phyloP scores from a whole-genome alignment of 2,329 filamentous ascomycete genomes.

The Aspergillus sp. region DNA sequence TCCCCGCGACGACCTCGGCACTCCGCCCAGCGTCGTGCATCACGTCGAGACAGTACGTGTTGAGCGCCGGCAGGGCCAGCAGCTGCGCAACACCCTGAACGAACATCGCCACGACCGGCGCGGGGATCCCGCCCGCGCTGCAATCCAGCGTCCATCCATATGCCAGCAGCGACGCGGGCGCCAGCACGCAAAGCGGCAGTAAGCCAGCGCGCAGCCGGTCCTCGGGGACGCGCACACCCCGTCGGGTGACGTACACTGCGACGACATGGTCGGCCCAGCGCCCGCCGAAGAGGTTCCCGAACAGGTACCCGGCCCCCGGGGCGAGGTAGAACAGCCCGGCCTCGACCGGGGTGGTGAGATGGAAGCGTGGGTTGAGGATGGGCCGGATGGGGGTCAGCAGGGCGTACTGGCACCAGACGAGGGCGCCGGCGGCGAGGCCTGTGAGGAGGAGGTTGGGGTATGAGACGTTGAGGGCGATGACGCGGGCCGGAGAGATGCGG shows the following conservation, averaged over 20 bases:
- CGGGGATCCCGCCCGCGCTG: constrained; percentile 52
- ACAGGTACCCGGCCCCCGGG: constrained; percentile 66
- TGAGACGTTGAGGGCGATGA: constrained; percentile 60
- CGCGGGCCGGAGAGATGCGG: constrained; percentile 65
- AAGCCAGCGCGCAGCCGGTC: constrained; percentile 63
- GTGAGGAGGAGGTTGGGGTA: constrained; percentile 68
- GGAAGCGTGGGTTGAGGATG: constrained; percentile 70
- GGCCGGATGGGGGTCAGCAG: constrained; percentile 69
- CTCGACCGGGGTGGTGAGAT: constrained; percentile 63
- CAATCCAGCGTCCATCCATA: constrained; percentile 66
- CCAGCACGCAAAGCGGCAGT: constrained; percentile 55
- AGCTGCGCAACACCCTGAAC: constrained; percentile 70
- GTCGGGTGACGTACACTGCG: constrained; percentile 58
- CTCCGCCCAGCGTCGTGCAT: constrained; percentile 62
- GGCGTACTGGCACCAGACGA: constrained; percentile 75
- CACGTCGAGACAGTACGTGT: constrained; percentile 80
- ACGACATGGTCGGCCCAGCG: constrained; percentile 67
- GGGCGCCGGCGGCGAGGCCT: constrained; percentile 57
- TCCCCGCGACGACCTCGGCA: constrained; percentile 74
- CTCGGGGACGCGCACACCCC: constrained; percentile 61
- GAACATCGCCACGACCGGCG: constrained; percentile 71
- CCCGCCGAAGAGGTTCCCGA: constrained; percentile 70
- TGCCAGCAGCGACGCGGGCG: constrained; percentile 63
- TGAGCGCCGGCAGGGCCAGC: constrained; percentile 72
- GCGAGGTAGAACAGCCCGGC: constrained; percentile 72